Evolutionary conservation across 495 filamentous ascomycete genomes (phyloP).

Genomic region (Annulohypoxylon maeteangense): DNA sequence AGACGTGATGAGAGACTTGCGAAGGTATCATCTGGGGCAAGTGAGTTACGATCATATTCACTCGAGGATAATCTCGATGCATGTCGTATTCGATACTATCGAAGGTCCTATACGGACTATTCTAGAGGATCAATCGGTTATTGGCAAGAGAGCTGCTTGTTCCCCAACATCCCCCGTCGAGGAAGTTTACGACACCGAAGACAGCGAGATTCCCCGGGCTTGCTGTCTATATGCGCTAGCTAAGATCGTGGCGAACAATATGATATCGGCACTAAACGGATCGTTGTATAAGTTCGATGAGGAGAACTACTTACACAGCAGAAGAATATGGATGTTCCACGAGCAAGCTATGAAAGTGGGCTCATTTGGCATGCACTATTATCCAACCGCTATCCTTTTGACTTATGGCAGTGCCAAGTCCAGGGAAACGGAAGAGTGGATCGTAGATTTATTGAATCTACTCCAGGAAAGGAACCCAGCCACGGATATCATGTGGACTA

Average conservation of each 20-base stretch:
- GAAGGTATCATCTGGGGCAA: conserved; percentile 7
- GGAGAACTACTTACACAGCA: neutral
- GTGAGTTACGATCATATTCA: neutral
- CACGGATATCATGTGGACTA: conserved; percentile 22
- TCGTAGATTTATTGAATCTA: conserved; percentile 9
- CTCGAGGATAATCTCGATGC: neutral
- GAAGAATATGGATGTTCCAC: conserved; percentile 21
- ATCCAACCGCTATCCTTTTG: conserved; percentile 13
- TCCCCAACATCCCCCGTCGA: conserved; percentile 9
- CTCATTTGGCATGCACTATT: conserved; percentile 19
- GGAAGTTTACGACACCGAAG: conserved; percentile 6
- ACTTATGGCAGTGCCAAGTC: conserved; percentile 18
- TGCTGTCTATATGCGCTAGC: conserved; percentile 7
- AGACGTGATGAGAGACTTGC: conserved; percentile 21
- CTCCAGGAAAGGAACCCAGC: conserved; percentile 7
- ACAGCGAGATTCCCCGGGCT: neutral
- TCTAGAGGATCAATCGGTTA: neutral
- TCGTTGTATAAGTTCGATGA: neutral
- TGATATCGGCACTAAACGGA: conserved; percentile 1
- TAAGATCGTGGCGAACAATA: conserved; percentile 7
- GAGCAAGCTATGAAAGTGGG: conserved; percentile 15
- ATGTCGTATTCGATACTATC: neutral
- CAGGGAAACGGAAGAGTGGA: neutral
- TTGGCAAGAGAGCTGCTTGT: neutral
- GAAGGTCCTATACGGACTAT: neutral